Percentiles rank a stretch among this genome's conserved stretches.
Evolutionary conservation across 805 yeast genomes (phyloP).

Genomic region (Phaffomyces thermotolerans): DNA sequence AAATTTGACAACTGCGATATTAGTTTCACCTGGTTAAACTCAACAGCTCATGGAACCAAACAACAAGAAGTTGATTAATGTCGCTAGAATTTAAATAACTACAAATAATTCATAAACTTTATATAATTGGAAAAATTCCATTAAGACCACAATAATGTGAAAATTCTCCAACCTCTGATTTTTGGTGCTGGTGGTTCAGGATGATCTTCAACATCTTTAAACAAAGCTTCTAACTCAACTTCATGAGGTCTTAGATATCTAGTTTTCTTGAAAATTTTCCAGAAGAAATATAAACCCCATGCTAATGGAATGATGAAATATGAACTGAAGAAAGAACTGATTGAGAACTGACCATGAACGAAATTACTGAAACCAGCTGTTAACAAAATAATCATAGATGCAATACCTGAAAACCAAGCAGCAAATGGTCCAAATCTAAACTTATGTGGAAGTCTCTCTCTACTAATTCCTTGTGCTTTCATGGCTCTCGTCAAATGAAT

Average conservation of each 20-base stretch:
- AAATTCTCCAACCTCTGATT: slow-evolving; percentile 11
- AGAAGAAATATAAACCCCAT: slow-evolving; percentile 22
- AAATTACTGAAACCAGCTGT: slow-evolving; percentile 31
- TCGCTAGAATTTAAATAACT: too few relatives aligned
- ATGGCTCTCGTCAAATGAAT: slow-evolving; percentile 27
- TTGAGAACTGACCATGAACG: slow-evolving; percentile 23
- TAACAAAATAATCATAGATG: slow-evolving; percentile 22
- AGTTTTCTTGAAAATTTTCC: slow-evolving; percentile 28
- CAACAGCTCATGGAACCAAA: too few relatives aligned
- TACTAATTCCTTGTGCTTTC: slow-evolving; percentile 32
- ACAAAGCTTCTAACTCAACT: slow-evolving; percentile 31
- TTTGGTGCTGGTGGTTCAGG: slow-evolving; percentile 20
- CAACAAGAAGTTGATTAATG: too few relatives aligned
- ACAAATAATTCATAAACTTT: too few relatives aligned
- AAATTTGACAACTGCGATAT: too few relatives aligned
- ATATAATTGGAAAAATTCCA: too few relatives aligned
- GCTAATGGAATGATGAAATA: slow-evolving; percentile 21
- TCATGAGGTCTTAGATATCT: slow-evolving; percentile 28
- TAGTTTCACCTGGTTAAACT: too few relatives aligned
- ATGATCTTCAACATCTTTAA: slow-evolving; percentile 22
- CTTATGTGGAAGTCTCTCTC: slow-evolving; percentile 28
- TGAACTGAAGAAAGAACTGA: slow-evolving; percentile 7
- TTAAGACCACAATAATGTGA: slow-evolving; percentile 12
- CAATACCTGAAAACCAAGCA: slow-evolving; percentile 26
- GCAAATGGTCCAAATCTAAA: slow-evolving; percentile 21